phyloP scores from a whole-genome alignment of 2,329 filamentous ascomycete species.

The Colletotrichum salicis region DNA sequence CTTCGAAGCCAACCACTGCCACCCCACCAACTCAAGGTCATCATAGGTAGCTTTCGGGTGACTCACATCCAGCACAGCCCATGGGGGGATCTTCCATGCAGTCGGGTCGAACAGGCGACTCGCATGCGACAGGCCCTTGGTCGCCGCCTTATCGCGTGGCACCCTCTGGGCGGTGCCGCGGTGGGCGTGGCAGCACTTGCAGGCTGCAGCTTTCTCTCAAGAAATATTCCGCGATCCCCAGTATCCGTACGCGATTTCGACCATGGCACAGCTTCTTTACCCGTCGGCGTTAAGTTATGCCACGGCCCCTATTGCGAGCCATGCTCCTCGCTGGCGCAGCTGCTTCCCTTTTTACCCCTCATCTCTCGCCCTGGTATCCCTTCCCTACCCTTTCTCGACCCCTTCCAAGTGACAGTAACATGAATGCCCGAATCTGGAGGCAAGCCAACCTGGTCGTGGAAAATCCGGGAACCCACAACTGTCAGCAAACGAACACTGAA shows the following conservation, averaged over 20 bases:
- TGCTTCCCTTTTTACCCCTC: not conserved
- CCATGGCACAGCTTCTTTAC: not conserved
- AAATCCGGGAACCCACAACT: not conserved
- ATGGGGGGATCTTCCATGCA: slow-evolving; percentile 21
- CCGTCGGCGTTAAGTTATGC: not conserved
- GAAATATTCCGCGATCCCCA: slow-evolving; percentile 27
- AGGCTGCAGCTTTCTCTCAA: not conserved
- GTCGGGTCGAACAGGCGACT: slow-evolving; percentile 30
- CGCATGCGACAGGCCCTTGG: slow-evolving; percentile 18
- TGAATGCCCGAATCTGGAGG: slow-evolving; percentile 3
- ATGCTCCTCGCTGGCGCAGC: not conserved
- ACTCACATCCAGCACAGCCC: slow-evolving; percentile 34
- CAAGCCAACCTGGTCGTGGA: slow-evolving; percentile 8
- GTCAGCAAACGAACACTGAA: not conserved
- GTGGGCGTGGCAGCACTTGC: not conserved
- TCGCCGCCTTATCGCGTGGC: slow-evolving; percentile 34
- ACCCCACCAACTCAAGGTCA: slow-evolving; percentile 22
- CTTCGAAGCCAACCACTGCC: not conserved
- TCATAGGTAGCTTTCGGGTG: slow-evolving; percentile 15
- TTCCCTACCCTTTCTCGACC: not conserved
- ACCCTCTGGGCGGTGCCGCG: slow-evolving; percentile 16
- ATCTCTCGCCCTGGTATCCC: slow-evolving; percentile 13
- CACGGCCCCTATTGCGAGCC: not conserved
- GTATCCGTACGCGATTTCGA: slow-evolving; percentile 11
- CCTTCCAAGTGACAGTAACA: not conserved